Evolutionary conservation across 495 filamentous ascomycete species (phyloP).

Genomic region (Penicillium subrubescens): DNA sequence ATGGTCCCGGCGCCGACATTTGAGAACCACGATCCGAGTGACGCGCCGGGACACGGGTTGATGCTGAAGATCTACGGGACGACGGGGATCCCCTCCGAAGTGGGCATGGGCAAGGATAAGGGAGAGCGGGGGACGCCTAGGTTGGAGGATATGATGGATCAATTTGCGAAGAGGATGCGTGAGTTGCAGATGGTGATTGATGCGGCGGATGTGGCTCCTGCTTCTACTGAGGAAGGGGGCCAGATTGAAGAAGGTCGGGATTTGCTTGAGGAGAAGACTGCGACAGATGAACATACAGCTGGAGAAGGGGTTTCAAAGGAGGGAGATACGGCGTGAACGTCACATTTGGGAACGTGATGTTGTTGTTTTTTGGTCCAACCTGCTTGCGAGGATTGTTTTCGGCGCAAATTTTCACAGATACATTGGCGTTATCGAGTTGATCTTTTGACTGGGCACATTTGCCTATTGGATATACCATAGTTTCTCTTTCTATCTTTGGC

Average conservation of each 20-base stretch:
- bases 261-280: background rate
- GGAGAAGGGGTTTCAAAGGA: background rate
- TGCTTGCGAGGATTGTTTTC: background rate
- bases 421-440: slow-evolving; percentile 1
- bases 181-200: slow-evolving; percentile 51
- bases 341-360: background rate
- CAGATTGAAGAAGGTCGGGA: slow-evolving; percentile 2
- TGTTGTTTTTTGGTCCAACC: background rate
- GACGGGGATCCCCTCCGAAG: slow-evolving; percentile 30
- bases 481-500: background rate
- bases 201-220: slow-evolving; percentile 21
- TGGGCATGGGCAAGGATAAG: slow-evolving; percentile 33
- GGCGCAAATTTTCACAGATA: background rate
- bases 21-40: slow-evolving; percentile 47
- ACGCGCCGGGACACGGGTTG: slow-evolving; percentile 41
- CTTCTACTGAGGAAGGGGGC: background rate
- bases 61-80: slow-evolving; percentile 72
- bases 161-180: slow-evolving; percentile 68
- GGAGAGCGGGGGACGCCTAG: slow-evolving; percentile 39
- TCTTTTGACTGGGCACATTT: background rate
- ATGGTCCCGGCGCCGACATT: slow-evolving; percentile 60
- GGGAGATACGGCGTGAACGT: background rate
- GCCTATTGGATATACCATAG: slow-evolving; percentile 6
- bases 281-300: background rate
- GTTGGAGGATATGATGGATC: slow-evolving; percentile 59